Base-by-base conservation (phyloP, 2,329 filamentous ascomycete genomes). In the Calonectria henricotiae region DNA sequence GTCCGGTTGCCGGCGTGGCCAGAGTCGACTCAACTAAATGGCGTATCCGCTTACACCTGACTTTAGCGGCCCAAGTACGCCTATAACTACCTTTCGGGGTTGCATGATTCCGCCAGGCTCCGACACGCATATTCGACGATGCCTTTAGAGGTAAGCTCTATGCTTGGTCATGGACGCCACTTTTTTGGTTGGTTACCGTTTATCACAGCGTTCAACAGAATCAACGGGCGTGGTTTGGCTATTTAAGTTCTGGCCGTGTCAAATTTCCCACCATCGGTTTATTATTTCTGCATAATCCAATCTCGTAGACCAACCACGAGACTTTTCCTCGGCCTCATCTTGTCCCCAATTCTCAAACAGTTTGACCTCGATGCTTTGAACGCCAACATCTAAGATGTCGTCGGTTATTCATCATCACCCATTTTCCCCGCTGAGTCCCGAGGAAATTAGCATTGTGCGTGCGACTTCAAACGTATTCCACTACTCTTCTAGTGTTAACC, bases 111-210 rank as follows among this genome's bases (percentile, higher is more conserved):
- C 23, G 30, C 62, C 43, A 23, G 17, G 23, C 32, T 6, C 64
- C 32, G 23, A 58, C 37, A 46, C 43, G 30, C 51, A 61, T 30
- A 61, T 66, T 37, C 27, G 43, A 17, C 64, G 54, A 66, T 61
- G 5, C 64, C 64, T 66, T 66, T 66, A 41, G 64, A 66, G 64
- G 64, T 60, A 61, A 66, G 51, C 46, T 37, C 30, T 44, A 2
- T 39, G 15, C 43, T 58, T 46, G 27, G 63, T 25, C 13, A 25
- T 46, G 30, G 51, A 37, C 44, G n/a, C 30, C 51, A 54, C 35
- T 54, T 41, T 65, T 44, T 58, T 20, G 20, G 20, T 65, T 55
- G 47, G 39, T 13, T 35, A 23, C 37, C 5, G 51, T 11, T 5
- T 15, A 11, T 55, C 12, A 7, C 15, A 35, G 41, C 41, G 32